Conservation (phyloP, 2,329 filamentous ascomycete species). For the Stemphylium lycopersici region DNA sequence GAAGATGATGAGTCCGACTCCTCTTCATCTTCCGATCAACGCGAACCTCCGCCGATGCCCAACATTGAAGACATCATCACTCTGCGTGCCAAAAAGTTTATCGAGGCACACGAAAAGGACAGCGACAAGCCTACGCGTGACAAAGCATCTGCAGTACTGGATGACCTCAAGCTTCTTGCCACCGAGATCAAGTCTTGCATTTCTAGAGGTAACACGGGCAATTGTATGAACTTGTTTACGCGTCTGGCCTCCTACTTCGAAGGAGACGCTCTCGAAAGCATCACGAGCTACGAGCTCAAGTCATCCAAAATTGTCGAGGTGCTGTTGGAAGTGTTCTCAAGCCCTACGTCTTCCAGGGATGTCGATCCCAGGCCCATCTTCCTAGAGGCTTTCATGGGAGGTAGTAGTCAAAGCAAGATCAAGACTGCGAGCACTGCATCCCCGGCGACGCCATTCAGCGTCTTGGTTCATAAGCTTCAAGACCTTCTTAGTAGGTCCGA, state of each 20-base stretch:
- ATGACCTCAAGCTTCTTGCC: slow-evolving; percentile 73
- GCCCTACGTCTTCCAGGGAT: slow-evolving; percentile 61
- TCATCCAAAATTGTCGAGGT: slow-evolving; percentile 88
- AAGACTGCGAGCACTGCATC: slow-evolving; percentile 71
- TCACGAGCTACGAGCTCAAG: slow-evolving; percentile 92
- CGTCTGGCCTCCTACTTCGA: slow-evolving; percentile 84
- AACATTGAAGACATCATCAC: slow-evolving; percentile 76
- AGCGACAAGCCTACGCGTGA: slow-evolving; percentile 75
- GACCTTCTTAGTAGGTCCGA: slow-evolving; percentile 95
- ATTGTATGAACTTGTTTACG: slow-evolving; percentile 72
- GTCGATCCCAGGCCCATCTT: slow-evolving; percentile 78
- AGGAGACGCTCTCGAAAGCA: slow-evolving; percentile 84
- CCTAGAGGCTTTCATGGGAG: slow-evolving; percentile 89
- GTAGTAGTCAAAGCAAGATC: slow-evolving; percentile 64
- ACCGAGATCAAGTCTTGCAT: slow-evolving; percentile 75
- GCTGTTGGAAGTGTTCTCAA: slow-evolving; percentile 78
- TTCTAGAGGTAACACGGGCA: slow-evolving; percentile 49
- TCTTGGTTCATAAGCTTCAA: slow-evolving; percentile 91
- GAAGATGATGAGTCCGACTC: slow-evolving; percentile 71
- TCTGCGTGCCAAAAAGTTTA: slow-evolving; percentile 78
- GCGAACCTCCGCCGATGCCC: slow-evolving; percentile 28
- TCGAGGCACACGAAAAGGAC: slow-evolving; percentile 81
- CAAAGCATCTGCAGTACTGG: slow-evolving; percentile 78
- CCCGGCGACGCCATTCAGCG: slow-evolving; percentile 82
- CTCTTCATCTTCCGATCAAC: slow-evolving; percentile 56